Percentiles rank a stretch among this genome's conserved stretches.
These are phyloP conservation scores for Backusella mclennaniae DNA, from an alignment of 192 early-diverging fungal species.

Conservation along the genomic window DNA sequence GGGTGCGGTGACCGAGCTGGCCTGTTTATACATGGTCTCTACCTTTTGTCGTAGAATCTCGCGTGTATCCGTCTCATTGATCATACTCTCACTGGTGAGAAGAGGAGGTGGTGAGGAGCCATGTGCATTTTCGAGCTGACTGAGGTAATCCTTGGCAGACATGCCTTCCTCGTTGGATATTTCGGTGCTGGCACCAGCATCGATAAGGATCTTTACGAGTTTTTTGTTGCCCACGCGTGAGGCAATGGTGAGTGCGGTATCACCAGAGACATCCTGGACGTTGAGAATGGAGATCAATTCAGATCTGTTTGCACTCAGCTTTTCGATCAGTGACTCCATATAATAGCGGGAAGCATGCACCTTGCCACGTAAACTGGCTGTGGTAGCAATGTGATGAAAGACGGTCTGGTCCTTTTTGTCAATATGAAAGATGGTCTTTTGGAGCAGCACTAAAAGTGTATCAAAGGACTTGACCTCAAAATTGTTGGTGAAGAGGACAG, in stretches of 20 bases:
- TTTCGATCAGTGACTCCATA: slow-evolving; percentile 80
- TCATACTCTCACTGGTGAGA: neutral
- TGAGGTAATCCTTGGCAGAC: slow-evolving; percentile 11
- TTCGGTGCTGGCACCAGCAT: slow-evolving; percentile 51
- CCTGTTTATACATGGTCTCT: slow-evolving; percentile 14
- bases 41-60: slow-evolving; percentile 13
- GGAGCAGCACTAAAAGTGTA: slow-evolving; percentile 71
- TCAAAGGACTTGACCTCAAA: slow-evolving; percentile 81
- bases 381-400: slow-evolving; percentile 85
- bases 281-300: slow-evolving; percentile 78
- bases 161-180: slow-evolving; percentile 9
- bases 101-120: neutral
- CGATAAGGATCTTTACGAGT: slow-evolving; percentile 57
- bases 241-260: slow-evolving; percentile 72
- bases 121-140: neutral
- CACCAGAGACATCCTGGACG: slow-evolving; percentile 79
- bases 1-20: neutral
- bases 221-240: slow-evolving; percentile 58
- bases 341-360: slow-evolving; percentile 82
- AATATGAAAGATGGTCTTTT: slow-evolving; percentile 68
- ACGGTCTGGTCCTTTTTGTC: slow-evolving; percentile 85
- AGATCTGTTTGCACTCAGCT: slow-evolving; percentile 58
- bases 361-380: slow-evolving; percentile 68
- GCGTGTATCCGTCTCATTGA: neutral
- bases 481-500: slow-evolving; percentile 87